Evolutionary conservation across 352 stramenopile species (phyloP), one percentile per base, ranked within the genome.

Genomic region (Phytophthora idaei): DNA sequence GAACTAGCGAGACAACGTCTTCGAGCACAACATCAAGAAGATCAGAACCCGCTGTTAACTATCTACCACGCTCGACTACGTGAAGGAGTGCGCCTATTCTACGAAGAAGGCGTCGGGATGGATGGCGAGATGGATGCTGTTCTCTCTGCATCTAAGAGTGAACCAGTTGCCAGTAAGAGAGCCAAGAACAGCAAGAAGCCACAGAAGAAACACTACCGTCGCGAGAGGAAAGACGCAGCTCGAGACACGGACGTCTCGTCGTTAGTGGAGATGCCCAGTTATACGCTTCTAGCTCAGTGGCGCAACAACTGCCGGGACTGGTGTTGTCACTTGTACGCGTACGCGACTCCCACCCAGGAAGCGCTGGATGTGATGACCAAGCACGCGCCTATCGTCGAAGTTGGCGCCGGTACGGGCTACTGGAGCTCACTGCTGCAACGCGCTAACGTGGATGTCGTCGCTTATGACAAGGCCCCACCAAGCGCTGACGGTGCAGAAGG

Each of bases 351-450:
- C 3, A 90, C 82, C 0, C 49, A 56, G 11, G 74, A 83, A 28
- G 84, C 86, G 7, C 69, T 94, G 27, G 51, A 73, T 36, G 59
- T 80, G 31, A 66, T 92, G 28, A 65, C 72, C 2, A 74, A 84
- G 52, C 75, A 89, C 54, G 73, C 78, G 3, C 83, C 85, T 47
- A 78, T 98, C 51, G 78, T 97, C 10, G 90, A 98, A 67, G 85
- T 97, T 37, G 92, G 92, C 4, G 92, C 92, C 12, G 92, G 92
- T 48, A 96, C 89, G 5, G 92, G 90, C 6, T 97, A 97, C 66
- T 98, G 92, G 92, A 90, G 78, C 45, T 82, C 80, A 36, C 61
- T 93, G 14, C 61, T 98, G 41, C 83, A 91, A 39, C 67, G 71
- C 25, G 63, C 73, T 32, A 73, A 80, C 29, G 84, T 94, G 10